A percentile compares a stretch with the other conserved stretches of the same genome.
Conservation (phyloP, 768 basidiomycete genomes). For the Pulveroboletus ravenelii region DNA sequence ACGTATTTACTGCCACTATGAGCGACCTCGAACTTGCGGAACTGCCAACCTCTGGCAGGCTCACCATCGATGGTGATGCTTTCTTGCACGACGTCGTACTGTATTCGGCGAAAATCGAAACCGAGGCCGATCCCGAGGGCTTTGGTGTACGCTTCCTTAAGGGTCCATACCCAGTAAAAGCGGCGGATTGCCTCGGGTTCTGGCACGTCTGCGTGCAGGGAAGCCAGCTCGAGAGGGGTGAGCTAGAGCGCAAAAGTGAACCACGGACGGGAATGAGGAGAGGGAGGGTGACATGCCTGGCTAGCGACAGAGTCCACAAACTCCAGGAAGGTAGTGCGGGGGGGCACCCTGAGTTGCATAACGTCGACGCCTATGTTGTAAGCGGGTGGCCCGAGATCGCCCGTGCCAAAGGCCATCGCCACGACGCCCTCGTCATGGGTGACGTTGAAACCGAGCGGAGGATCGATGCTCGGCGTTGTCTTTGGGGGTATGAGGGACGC, state of each 20-base stretch:
- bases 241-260: slow-evolving; percentile 31
- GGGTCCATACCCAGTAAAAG: slow-evolving; percentile 84
- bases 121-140: slow-evolving; percentile 79
- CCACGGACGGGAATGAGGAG: neutral
- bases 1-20: slow-evolving; percentile 53
- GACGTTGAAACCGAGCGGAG: slow-evolving; percentile 73
- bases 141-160: slow-evolving; percentile 91
- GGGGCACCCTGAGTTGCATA: slow-evolving; percentile 70
- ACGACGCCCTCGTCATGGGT: slow-evolving; percentile 75
- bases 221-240: slow-evolving; percentile 34
- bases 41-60: slow-evolving; percentile 59
- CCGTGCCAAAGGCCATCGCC: slow-evolving; percentile 54
- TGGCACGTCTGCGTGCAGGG: slow-evolving; percentile 36
- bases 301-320: slow-evolving; percentile 64
- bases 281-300: slow-evolving; percentile 41
- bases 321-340: slow-evolving; percentile 48
- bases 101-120: slow-evolving; percentile 74
- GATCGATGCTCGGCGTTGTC: slow-evolving; percentile 42
- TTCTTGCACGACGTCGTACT: slow-evolving; percentile 55
- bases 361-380: slow-evolving; percentile 69
- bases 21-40: slow-evolving; percentile 53
- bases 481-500: slow-evolving; percentile 22
- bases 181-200: slow-evolving; percentile 49
- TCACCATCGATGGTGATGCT: slow-evolving; percentile 56
- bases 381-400: slow-evolving; percentile 51